These are phyloP conservation scores for Calonectria montana DNA, from an alignment of 2,329 filamentous ascomycete genomes.

Conservation along the genomic window DNA sequence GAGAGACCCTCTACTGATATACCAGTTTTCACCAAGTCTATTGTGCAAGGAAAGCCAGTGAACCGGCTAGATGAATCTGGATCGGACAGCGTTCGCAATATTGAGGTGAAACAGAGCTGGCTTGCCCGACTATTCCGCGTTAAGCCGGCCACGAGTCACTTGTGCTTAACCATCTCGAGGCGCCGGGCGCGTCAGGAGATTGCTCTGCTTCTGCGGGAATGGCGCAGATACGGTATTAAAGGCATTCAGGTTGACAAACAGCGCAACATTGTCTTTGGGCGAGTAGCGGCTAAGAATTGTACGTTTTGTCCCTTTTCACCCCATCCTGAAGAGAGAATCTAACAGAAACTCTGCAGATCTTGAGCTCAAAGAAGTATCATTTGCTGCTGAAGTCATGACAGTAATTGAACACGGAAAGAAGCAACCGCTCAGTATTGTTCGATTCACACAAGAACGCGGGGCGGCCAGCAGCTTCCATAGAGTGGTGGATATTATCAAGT, in stretches of 20 bases:
- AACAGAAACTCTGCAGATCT: conserved; percentile 66
- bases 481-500: conserved; percentile 81
- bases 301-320: conserved; percentile 50
- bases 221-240: conserved; percentile 84
- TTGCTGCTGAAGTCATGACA: conserved; percentile 88
- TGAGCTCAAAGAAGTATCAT: conserved; percentile 86
- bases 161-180: conserved; percentile 78
- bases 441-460: conserved; percentile 91
- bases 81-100: conserved; percentile 60
- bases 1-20: conserved; percentile 24
- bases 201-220: conserved; percentile 79
- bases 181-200: conserved; percentile 83
- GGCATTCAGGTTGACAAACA: conserved; percentile 83
- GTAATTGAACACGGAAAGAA: conserved; percentile 87
- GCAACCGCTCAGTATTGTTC: conserved; percentile 80
- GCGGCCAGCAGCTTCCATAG: conserved; percentile 89
- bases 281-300: conserved; percentile 83
- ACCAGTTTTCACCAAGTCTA: conserved; percentile 34
- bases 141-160: conserved; percentile 80
- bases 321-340: conserved; percentile 22
- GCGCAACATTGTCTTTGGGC: conserved; percentile 82
- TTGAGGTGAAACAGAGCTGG: conserved; percentile 83
- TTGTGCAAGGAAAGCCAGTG: conserved; percentile 20
- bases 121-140: conserved; percentile 89
- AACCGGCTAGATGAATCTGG: conserved; percentile 49